Evolutionary conservation across 2,329 filamentous ascomycete species (phyloP).

Genomic region (Penicillium oxalicum): DNA sequence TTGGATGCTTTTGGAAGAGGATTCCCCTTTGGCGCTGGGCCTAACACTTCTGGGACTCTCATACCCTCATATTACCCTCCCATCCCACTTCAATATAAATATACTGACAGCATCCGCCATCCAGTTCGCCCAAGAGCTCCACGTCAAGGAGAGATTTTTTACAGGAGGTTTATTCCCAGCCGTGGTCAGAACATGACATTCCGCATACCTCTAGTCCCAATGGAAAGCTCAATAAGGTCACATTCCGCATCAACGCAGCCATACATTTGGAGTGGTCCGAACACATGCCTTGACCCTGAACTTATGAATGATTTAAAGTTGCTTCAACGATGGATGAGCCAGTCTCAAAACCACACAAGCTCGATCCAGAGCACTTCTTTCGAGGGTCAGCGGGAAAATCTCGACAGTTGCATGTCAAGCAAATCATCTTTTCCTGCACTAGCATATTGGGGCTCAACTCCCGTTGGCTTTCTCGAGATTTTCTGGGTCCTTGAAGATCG

Average conservation of each 20-base stretch:
- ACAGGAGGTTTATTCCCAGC: background rate
- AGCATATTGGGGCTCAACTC: background rate
- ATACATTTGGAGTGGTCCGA: background rate
- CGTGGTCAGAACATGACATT: background rate
- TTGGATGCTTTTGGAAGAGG: background rate
- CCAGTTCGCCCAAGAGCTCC: background rate
- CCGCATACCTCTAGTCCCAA: background rate
- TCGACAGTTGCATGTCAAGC: background rate
- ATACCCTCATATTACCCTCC: background rate
- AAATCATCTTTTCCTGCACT: background rate
- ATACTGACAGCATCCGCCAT: background rate
- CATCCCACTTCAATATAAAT: background rate
- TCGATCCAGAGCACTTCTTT: background rate
- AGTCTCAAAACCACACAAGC: background rate
- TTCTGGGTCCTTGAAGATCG: background rate
- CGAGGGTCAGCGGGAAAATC: background rate
- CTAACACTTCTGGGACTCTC: background rate
- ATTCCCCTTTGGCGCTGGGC: background rate
- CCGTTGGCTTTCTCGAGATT: background rate
- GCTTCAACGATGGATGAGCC: background rate
- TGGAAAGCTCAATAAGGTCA: background rate
- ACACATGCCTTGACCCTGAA: background rate
- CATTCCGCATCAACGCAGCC: background rate
- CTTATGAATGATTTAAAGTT: background rate
- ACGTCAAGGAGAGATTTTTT: background rate